These are phyloP conservation scores for Asterochloris erici DNA, from an alignment of 139 green algal species.

Conservation along the genomic window DNA sequence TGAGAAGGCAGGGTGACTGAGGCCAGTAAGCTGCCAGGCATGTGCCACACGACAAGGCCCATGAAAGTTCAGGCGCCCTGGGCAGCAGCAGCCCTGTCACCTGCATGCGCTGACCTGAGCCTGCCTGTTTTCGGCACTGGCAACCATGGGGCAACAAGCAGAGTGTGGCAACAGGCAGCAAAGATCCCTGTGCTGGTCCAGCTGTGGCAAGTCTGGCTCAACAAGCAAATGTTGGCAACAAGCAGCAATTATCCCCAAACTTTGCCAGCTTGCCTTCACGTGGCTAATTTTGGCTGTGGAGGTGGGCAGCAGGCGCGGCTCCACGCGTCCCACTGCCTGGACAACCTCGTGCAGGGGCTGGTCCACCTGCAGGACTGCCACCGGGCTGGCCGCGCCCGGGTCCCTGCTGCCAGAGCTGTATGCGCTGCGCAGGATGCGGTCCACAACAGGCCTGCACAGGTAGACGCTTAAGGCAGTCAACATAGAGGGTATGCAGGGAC, in stretches of 20 bases:
- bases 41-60: too few relatives aligned
- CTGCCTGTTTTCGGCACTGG: too few relatives aligned
- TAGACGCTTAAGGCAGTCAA: background rate
- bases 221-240: background rate
- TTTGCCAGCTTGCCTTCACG: conserved; percentile 30
- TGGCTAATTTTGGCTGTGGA: conserved; percentile 75
- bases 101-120: too few relatives aligned
- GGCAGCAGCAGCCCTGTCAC: too few relatives aligned
- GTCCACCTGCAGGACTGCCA: conserved; percentile 11
- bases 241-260: background rate
- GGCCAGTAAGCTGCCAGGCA: too few relatives aligned
- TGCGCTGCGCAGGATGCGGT: conserved; percentile 5
- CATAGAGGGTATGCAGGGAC: too few relatives aligned
- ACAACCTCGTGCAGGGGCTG: conserved; percentile 41
- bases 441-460: background rate
- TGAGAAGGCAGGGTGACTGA: too few relatives aligned
- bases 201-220: too few relatives aligned
- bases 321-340: conserved; percentile 29
- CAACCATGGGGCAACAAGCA: too few relatives aligned
- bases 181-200: too few relatives aligned
- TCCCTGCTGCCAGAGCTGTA: background rate
- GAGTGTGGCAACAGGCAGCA: too few relatives aligned
- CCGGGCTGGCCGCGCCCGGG: background rate
- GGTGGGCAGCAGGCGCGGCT: conserved; percentile 54
- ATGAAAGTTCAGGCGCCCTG: too few relatives aligned